A percentile compares a stretch with the other conserved stretches of the same genome.
These are phyloP conservation scores for Priceomyces carsonii DNA, from an alignment of 805 yeast species.

Conservation along the genomic window DNA sequence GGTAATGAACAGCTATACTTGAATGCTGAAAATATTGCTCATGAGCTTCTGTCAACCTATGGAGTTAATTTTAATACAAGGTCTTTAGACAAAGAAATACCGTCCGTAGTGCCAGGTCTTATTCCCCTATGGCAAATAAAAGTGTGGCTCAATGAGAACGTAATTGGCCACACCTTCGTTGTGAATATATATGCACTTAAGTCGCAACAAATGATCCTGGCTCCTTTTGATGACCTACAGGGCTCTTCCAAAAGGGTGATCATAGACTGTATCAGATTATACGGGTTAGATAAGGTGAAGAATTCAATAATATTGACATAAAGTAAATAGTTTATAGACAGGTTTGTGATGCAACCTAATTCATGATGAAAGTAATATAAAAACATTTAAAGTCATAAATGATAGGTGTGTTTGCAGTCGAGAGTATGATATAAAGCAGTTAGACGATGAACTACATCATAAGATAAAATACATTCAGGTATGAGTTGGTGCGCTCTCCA, in stretches of 20 bases:
- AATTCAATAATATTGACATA: slow-evolving; percentile 17
- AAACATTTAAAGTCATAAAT: too few species aligned
- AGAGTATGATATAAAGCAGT: too few species aligned
- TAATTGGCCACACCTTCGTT: slow-evolving; percentile 16
- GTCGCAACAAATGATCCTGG: slow-evolving; percentile 18
- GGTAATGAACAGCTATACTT: slow-evolving; percentile 12
- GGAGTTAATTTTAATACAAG: slow-evolving; percentile 6
- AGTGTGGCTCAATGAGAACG: slow-evolving; percentile 31
- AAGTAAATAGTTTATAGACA: too few species aligned
- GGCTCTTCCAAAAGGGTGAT: slow-evolving; percentile 25
- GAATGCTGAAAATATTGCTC: slow-evolving; percentile 18
- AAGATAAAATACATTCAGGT: too few species aligned
- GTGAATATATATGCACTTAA: slow-evolving; percentile 12
- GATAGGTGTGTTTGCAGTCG: too few species aligned
- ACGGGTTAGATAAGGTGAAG: slow-evolving; percentile 40
- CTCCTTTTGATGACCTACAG: slow-evolving; percentile 22
- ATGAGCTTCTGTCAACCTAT: slow-evolving; percentile 13
- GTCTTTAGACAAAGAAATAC: slow-evolving; percentile 17
- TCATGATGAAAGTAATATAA: too few species aligned
- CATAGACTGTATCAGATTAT: slow-evolving; percentile 43
- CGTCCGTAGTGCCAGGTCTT: slow-evolving; percentile 52
- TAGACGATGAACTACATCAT: too few species aligned
- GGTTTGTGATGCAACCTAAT: too few species aligned
- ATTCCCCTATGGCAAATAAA: slow-evolving; percentile 48
- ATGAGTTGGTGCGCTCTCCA: too few species aligned